Evolutionary conservation across 2,329 filamentous ascomycete species (phyloP).

Genomic region (Penicillium nordicum): DNA sequence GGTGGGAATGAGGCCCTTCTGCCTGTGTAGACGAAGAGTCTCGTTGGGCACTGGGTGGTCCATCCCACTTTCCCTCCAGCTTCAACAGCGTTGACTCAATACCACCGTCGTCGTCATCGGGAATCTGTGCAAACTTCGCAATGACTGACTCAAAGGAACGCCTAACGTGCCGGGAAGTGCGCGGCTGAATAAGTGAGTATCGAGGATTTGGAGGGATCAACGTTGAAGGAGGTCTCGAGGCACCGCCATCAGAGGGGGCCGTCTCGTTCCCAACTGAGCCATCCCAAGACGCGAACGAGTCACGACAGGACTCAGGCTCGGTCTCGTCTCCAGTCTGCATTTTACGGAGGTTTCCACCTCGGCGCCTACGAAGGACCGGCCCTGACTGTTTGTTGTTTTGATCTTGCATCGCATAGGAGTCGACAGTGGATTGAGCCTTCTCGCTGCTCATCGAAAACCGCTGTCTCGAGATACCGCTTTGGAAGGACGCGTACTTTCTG

Average conservation of each 20-base stretch:
- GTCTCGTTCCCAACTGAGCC: constrained; percentile 26
- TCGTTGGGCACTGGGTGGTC: constrained; percentile 23
- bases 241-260: constrained; percentile 12
- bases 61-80: constrained; percentile 79
- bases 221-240: constrained; percentile 26
- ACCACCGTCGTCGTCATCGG: constrained; percentile 83
- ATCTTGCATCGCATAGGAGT: constrained; percentile 17
- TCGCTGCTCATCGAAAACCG: constrained; percentile 28
- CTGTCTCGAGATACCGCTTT: constrained; percentile 40
- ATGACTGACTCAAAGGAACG: constrained; percentile 86
- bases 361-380: constrained; percentile 65
- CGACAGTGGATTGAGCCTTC: constrained; percentile 14
- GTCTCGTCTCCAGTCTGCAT: constrained; percentile 64
- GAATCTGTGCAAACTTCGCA: constrained; percentile 79
- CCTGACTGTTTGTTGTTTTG: constrained; percentile 26
- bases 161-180: constrained; percentile 55
- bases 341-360: constrained; percentile 70
- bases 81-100: constrained; percentile 91
- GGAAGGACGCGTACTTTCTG: constrained; percentile 46
- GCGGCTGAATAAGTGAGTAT: constrained; percentile 48
- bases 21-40: constrained; percentile 5
- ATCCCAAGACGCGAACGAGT: constrained; percentile 37
- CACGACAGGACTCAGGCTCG: constrained; percentile 42
- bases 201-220: constrained; percentile 33
- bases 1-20: background rate